Conservation (phyloP, 257 asterid species). For the Solanum appendiculatum region DNA sequence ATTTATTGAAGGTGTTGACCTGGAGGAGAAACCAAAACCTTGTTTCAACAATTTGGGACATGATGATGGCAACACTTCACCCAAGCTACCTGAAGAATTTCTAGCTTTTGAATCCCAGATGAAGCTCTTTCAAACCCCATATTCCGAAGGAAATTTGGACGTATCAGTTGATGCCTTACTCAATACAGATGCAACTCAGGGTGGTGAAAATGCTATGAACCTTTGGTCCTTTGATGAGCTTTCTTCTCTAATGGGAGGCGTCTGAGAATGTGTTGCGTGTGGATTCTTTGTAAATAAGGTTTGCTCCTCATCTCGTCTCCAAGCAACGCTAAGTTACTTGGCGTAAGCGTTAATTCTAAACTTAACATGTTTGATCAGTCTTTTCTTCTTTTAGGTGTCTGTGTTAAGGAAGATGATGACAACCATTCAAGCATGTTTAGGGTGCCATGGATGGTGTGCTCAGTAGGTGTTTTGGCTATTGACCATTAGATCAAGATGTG, state of each 20-base stretch:
- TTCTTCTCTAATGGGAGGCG: conserved; percentile 37
- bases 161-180: conserved; percentile 58
- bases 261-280: conserved; percentile 3
- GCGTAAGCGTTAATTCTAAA: background rate
- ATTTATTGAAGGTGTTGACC: conserved; percentile 27
- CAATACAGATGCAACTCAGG: conserved; percentile 42
- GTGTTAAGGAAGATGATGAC: conserved; percentile 5
- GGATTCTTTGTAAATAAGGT: conserved; percentile 50
- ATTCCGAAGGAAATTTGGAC: conserved; percentile 55
- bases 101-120: conserved; percentile 47
- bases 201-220: conserved; percentile 39
- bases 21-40: conserved; percentile 39
- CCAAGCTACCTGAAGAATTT: conserved; percentile 26
- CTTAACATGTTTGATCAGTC: background rate
- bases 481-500: conserved; percentile 16
- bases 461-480: conserved; percentile 2
- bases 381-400: conserved; percentile 20
- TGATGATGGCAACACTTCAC: conserved; percentile 3
- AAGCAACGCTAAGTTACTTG: background rate
- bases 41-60: conserved; percentile 14
- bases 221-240: conserved; percentile 73
- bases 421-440: conserved; percentile 13
- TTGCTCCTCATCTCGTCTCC: background rate
- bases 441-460: background rate
- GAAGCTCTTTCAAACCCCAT: conserved; percentile 54